Base-by-base conservation (phyloP, 2,329 filamentous ascomycete species). In the Colletotrichum cordylinicola region DNA sequence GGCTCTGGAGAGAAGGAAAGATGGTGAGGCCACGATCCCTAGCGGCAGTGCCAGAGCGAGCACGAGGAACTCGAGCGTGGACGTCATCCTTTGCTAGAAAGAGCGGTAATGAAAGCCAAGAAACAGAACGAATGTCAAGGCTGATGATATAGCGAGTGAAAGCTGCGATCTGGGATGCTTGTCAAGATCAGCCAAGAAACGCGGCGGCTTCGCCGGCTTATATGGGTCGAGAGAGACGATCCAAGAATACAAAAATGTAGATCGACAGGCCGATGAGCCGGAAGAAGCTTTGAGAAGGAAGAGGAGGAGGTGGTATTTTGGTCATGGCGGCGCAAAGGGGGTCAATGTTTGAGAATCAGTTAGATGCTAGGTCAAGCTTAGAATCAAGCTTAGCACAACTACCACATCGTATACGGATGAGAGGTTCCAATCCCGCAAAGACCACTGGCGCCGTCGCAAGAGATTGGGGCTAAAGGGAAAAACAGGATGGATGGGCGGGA, bases 191-290 rank as follows among this genome's bases (percentile, higher is more conserved):
- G 72, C 68, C 37, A 67, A 72, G 68, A 67, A 55, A 43, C 12
- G 31, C 61, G 68, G 72, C 60, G 48, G 61, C 52, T 37, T 37
- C 37, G 52, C 16, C 18, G 18, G 35, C 21, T 74, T 72, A 74
- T 72, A 48, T 66, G 31, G 29, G 52, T 61, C 31, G 18, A 66
- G 27, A 29, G 18, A 66, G 21, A 24, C 48, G 27, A 24, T 35
- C n/a, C 24, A 66, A 31, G 48, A 18, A 18, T 39, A 10, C 16
- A 24, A 8, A 67, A 61, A 70, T 64, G 67, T 37, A 18, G 60
- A 74, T 72, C 72, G 55, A 60, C 67, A 61, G 39, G 31, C 62
- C 52, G 56, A 52, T 67, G 52, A 74, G 67, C 52, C 56, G 18
- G 13, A 56, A 66, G 21, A 52, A 43, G 39, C 55, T 27, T 15